Evolutionary conservation across 169 alveolate genomes (phyloP), one percentile per base, ranked within the genome.

Genomic region (Besnoitia besnoiti): DNA sequence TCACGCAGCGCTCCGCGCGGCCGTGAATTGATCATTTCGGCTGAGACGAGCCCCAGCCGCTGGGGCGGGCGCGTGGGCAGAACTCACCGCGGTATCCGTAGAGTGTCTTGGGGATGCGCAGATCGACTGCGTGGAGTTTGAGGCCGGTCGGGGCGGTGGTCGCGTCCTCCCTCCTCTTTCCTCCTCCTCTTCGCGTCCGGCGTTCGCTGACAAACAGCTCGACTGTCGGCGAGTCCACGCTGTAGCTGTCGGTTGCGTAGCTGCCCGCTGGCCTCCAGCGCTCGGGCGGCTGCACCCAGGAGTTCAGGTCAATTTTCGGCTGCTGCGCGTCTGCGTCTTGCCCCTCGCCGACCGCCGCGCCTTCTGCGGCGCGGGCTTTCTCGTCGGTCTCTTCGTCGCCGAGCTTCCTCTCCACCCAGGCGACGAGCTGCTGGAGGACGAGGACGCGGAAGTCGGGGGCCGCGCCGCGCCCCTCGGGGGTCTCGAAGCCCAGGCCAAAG

Each of bases 31-130:
- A n/a, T n/a, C n/a, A n/a, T n/a, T n/a, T n/a, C n/a, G n/a, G n/a
- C n/a, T n/a, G n/a, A n/a, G n/a, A n/a, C n/a, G n/a, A n/a, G n/a
- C n/a, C n/a, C n/a, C n/a, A n/a, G n/a, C n/a, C n/a, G n/a, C n/a
- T n/a, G n/a, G n/a, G n/a, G n/a, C n/a, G n/a, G n/a, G n/a, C n/a
- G n/a, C n/a, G n/a, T n/a, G n/a, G n/a, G n/a, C n/a, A n/a, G n/a
- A n/a, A n/a, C n/a, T n/a, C n/a, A n/a, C n/a, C n/a, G 67, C 33
- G 67, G 67, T 16, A n/a, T 55, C 67, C 67, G 27, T 55, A 16
- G 33, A 55, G n/a, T n/a, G 67, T 55, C 67, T 55, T 55, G 67
- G 67, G 67, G 67, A 55, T 19, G 39, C 82, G 82, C 39, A 73
- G 8, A n/a, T 73, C 82, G 5, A 19, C 47, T 42, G n/a, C 46